Evolutionary conservation across 306 rosid genomes (phyloP).

Genomic region (Amphicarpaea edgeworthii): DNA sequence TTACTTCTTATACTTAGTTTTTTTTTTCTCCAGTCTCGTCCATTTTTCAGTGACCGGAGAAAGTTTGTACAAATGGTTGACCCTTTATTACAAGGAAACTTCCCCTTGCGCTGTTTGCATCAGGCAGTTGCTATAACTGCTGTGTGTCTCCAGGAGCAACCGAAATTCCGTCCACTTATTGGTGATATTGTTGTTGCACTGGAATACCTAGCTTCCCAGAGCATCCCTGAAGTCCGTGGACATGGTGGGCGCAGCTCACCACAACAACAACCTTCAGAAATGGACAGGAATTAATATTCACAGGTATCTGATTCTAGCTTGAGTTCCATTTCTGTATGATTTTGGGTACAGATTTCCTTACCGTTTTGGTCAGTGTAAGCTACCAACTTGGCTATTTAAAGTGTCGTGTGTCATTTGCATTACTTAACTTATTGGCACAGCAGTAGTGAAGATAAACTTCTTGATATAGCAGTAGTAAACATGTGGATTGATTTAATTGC

Average conservation of each 20-base stretch:
- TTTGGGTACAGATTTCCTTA: constrained; percentile 43
- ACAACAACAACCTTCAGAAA: constrained; percentile 46
- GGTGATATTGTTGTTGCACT: constrained; percentile 90
- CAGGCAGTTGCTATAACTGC: constrained; percentile 96
- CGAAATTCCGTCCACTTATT: constrained; percentile 84
- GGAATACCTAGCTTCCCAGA: constrained; percentile 83
- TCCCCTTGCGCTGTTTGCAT: constrained; percentile 84
- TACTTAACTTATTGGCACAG: constrained; percentile 33
- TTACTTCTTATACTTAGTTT: constrained; percentile 12
- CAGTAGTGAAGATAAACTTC: constrained; percentile 30
- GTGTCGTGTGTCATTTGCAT: constrained; percentile 31
- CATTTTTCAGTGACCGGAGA: constrained; percentile 56
- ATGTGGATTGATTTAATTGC: constrained; percentile 3
- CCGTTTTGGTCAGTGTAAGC: constrained; percentile 54
- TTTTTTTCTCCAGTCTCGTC: constrained; percentile 59
- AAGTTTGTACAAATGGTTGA: constrained; percentile 64
- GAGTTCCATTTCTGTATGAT: constrained; percentile 54
- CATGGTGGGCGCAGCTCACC: constrained; percentile 39
- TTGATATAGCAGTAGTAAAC: constrained; percentile 22
- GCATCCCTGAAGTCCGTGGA: constrained; percentile 44
- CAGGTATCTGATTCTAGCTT: constrained; percentile 49
- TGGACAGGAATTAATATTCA: constrained; percentile 36
- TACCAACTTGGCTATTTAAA: constrained; percentile 32
- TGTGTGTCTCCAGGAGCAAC: constrained; percentile 97
- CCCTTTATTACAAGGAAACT: constrained; percentile 78